phyloP scores from a whole-genome alignment of 75 land plant genomes.

The Selaginella tamariscina region DNA sequence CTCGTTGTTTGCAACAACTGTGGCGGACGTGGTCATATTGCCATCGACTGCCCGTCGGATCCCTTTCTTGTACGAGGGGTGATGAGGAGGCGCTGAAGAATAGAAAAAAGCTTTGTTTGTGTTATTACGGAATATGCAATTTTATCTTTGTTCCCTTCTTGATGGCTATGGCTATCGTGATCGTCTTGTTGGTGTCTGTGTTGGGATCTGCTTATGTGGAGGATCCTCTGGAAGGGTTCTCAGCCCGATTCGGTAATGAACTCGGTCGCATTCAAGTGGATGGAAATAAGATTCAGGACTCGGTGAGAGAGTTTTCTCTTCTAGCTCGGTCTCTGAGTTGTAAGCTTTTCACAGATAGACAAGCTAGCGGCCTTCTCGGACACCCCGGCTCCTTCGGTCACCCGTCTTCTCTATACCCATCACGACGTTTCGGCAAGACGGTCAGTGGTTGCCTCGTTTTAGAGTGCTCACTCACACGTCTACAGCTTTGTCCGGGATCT shows the following conservation, averaged over 20 bases:
- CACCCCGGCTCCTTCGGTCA: conserved; percentile 84
- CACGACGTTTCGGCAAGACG: conserved; percentile 79
- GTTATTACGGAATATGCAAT: neutral
- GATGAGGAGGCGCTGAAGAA: neutral
- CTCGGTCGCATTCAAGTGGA: neutral
- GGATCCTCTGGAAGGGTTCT: too few species aligned
- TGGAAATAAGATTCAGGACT: neutral
- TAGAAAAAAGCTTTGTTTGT: neutral
- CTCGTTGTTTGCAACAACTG: conserved; percentile 64
- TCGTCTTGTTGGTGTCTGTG: neutral
- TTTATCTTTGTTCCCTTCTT: neutral
- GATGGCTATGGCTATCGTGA: neutral
- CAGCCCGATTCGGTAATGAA: neutral
- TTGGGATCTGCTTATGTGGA: too few species aligned
- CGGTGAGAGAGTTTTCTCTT: neutral
- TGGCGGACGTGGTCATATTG: conserved; percentile 59
- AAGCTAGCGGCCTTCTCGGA: conserved; percentile 77
- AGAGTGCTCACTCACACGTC: too few species aligned
- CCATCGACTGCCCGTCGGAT: conserved; percentile 74
- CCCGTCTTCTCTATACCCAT: conserved; percentile 65
- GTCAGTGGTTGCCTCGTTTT: conserved; percentile 21
- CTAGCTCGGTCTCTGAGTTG: neutral
- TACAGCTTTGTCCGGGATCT: conserved; percentile 58
- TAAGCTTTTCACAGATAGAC: conserved; percentile 43
- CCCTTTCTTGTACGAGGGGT: conserved; percentile 51